Evolutionary conservation across 768 basidiomycete species (phyloP), one percentile per base, ranked within the genome.

Genomic region (Kwoniella europaea): DNA sequence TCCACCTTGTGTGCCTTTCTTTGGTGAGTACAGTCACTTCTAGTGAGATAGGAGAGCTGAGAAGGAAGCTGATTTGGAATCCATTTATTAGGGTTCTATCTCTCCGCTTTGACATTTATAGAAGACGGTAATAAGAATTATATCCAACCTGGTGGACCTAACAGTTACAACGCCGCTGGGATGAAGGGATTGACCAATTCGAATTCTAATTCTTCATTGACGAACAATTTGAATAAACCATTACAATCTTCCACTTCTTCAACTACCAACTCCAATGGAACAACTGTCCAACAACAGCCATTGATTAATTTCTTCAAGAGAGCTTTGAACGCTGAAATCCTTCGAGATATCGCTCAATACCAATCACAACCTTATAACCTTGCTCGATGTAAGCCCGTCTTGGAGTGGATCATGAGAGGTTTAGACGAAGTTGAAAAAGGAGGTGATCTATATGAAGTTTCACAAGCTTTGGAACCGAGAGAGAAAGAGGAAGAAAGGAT

Each of bases 401-500:
- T 89, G 65, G 85, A 86, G 29, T 97, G 90, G 82, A 88, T 99
- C 71, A 90, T 91, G 71, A 90, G 92, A 59, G 89, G 90, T 1
- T 86, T 98, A 72, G 88, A 88, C 27, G 72, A 88, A 89, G 82
- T 91, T 89, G 82, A 88, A 53, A 71, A 76, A 63, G 72, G 67
- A 13, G 76, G 75, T 3, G 79, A 80, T 68, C 35, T 84, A 82
- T 98, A 95, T 91, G 87, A 90, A 66, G 86, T 92, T 67, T 93
- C 92, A 84, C 85, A 96, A 67, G 90, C 91, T 79, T 87, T 92
- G 22, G 96, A 99, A 82, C 96, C 96, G 20, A 88, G 94, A 71
- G 96, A 99, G 84, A 87, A 93, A 57, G 96, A 98, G 76, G 94
- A 96, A 75, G 96, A 97, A 85, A 93, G 94, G 87, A 95, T 97